Base-by-base conservation (phyloP, 1,284 basidiomycete species). In the Rhizoctonia solani region DNA sequence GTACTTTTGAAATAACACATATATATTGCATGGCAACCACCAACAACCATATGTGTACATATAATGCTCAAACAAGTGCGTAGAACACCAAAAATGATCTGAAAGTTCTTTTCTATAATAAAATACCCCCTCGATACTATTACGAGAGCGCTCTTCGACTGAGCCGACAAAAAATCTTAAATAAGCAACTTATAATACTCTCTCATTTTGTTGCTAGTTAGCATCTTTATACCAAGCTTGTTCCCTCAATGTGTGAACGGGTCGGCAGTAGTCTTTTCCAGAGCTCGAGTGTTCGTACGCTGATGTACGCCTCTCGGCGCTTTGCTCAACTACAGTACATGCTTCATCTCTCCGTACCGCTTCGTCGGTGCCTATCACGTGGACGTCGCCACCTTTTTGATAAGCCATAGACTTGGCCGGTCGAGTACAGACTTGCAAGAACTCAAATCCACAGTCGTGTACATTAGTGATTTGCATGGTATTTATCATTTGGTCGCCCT, bases 361-460 rank as follows among this genome's bases (percentile, higher is more conserved):
- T n/a, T n/a, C n/a, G n/a, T n/a, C n/a, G n/a, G n/a, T n/a, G n/a
- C 66, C 66, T 8, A 27, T 30, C 11, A 67, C 53, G 13, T 9
- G 3, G 11, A 44, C 16, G 23, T 58, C 54, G 4, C 23, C 39
- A 5, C 44, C 32, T n/a, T 42, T 8, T 2, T 34, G 21, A 25
- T 37, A 54, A 32, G 54, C 66, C 1, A 47, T 37, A 6, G 54
- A 27, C 16, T 37, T 16, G 34, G 66, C 66, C 2, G 54, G 42
- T 2, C 66, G 54, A 19, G 54, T 58, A 8, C 66, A 54, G 29
- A 67, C 46, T 30, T 67, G 66, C 16, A 67, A 16, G 3, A 67
- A 54, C 16, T 67, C 54, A 39, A 59, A 67, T 4, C 66, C 66
- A n/a, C n/a, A n/a, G n/a, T n/a, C n/a, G n/a, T n/a, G n/a, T n/a